A percentile compares a stretch with the other conserved stretches of the same genome.
Conservation (phyloP, 441 rosid species). For the Gossypium davidsonii region DNA sequence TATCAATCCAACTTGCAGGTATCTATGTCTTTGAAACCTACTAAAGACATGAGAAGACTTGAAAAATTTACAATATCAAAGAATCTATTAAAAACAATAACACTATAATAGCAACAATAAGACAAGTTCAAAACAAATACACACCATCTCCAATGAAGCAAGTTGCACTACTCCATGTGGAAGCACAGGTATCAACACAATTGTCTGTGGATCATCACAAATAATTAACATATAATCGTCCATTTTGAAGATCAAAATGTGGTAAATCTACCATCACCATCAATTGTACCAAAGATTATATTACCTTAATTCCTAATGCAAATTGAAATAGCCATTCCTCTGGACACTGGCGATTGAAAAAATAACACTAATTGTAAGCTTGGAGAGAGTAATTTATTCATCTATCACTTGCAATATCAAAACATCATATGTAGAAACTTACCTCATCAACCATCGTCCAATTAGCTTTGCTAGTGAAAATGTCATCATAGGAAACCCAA, state of each 20-base stretch:
- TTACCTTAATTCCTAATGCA: slow-evolving; percentile 56
- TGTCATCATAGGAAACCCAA: slow-evolving; percentile 34
- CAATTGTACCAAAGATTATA: background rate
- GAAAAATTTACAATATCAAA: too few relatives aligned
- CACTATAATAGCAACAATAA: too few relatives aligned
- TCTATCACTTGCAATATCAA: background rate
- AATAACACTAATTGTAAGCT: slow-evolving; percentile 10
- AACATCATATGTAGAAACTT: slow-evolving; percentile 15
- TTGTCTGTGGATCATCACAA: slow-evolving; percentile 39
- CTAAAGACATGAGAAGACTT: background rate
- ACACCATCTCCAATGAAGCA: slow-evolving; percentile 29
- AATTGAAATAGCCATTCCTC: slow-evolving; percentile 65
- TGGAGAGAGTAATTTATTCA: background rate
- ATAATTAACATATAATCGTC: background rate
- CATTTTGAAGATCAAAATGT: background rate
- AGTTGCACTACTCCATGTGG: slow-evolving; percentile 62
- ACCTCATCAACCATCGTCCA: slow-evolving; percentile 28
- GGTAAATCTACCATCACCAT: background rate
- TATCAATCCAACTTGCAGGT: too few relatives aligned
- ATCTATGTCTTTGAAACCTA: too few relatives aligned
- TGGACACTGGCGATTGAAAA: slow-evolving; percentile 39
- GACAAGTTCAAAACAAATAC: background rate
- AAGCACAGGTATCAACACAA: slow-evolving; percentile 49
- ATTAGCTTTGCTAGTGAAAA: slow-evolving; percentile 21
- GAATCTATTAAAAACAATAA: too few relatives aligned